Base-by-base conservation (phyloP, 2,329 filamentous ascomycete species). In the Cryphonectria japonica region DNA sequence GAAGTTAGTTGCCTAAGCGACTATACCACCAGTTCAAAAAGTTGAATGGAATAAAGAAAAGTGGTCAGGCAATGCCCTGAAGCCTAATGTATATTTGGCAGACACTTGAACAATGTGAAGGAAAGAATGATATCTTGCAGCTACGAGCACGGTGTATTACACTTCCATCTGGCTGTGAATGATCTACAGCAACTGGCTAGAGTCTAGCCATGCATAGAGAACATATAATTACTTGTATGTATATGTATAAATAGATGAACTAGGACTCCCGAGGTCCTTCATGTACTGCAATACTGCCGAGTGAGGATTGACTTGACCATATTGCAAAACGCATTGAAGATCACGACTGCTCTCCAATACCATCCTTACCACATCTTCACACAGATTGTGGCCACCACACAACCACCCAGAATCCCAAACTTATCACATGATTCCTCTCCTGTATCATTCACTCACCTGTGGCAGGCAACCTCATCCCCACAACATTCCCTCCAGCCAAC, bases 381-480 rank as follows among this genome's bases (percentile, higher is more conserved):
- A 50, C 6, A 22, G 19, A 22, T 22, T 16, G 11, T 54, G n/a
- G 8, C n/a, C 22, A 54, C 13, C 50, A 54, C 50, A 54, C 5
- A 7, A 22, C 16, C 22, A 8, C 4, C 19, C 43, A 50, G 16
- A 13, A 43, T 43, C 41, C 41, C 41, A 43, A 16, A 43, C 37
- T 11, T 11, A 39, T 39, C 11, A 39, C 37, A 43, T 43, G 3
- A 16, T 41, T 8, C 16, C 9, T 32, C 41, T 14, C 16, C 26
- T 22, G n/a, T 66, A 16, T n/a, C 64, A 57, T 13, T 16, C 41
- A 46, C 14, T n/a, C 14, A 22, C 64, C 43, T 39, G 70, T 71
- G 22, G 67, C 70, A 26, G 54, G 66, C 4, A 37, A 62, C 43
- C 67, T 66, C 37, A 54, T 71, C 26, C n/a, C 43, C 2, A 66